Conservation (phyloP, 2,329 filamentous ascomycete genomes). For the Aspergillus caelatus region DNA sequence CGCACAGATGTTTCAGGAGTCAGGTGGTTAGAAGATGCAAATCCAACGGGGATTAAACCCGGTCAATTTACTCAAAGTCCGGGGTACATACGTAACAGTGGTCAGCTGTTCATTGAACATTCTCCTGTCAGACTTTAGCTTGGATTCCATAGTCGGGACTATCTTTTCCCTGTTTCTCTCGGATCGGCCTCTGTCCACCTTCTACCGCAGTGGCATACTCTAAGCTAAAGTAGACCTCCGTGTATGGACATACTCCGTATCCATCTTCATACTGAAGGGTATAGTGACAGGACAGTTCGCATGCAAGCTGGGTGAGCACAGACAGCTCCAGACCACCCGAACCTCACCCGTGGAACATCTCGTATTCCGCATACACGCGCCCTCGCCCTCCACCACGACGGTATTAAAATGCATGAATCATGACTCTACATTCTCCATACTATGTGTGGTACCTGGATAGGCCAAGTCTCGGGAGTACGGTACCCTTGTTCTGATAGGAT, state of each 20-base stretch:
- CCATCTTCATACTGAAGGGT: not conserved
- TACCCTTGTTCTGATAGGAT: not conserved
- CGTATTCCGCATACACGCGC: not conserved
- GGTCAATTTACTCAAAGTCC: conserved; percentile 1
- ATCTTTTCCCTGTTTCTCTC: not conserved
- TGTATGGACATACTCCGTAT: too few species aligned
- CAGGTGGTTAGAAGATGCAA: conserved; percentile 1
- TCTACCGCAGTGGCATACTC: not conserved
- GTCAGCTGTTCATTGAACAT: conserved; percentile 1
- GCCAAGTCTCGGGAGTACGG: not conserved
- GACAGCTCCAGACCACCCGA: not conserved
- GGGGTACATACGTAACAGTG: conserved; percentile 8
- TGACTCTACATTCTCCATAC: not conserved
- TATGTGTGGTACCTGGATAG: not conserved
- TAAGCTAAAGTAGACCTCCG: too few species aligned
- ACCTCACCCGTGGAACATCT: not conserved
- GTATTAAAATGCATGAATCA: not conserved
- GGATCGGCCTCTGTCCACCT: not conserved
- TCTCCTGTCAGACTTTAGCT: not conserved
- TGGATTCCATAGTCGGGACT: not conserved
- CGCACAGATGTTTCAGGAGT: conserved; percentile 16
- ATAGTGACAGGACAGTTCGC: not conserved
- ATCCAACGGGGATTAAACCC: conserved; percentile 4
- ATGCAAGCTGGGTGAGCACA: not conserved
- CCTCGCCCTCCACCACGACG: not conserved